Evolutionary conservation across 805 yeast genomes (phyloP), one percentile per base, ranked within the genome.

Genomic region (Schizosaccharomyces octosporus): DNA sequence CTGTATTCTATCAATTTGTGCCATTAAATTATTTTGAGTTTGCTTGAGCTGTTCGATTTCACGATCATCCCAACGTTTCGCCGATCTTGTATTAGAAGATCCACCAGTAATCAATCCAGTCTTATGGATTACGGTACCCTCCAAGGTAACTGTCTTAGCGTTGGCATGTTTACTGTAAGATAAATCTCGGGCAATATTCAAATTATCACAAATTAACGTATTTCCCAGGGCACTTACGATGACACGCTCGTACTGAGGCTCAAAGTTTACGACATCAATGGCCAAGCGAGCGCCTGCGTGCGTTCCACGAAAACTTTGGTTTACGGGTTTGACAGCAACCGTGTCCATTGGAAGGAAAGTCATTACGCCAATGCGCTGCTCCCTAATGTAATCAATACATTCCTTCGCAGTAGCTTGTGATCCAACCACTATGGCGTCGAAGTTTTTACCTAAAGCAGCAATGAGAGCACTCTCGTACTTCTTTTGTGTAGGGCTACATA

Each of bases 61-160:
- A 42, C 62, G 64, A 67, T 84, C 87, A 69, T 82, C 87, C 95
- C 95, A 87, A 64, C 79, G 76, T 62, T 73, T 64, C 13, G 76
- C 74, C n/a, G 75, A 71, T 36, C 70, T 68, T 24, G 74, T 74
- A n/a, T 75, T 75, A 5, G 80, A 75, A 36, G 76, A 73, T 65
- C 97, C 97, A 69, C 97, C 97, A 7, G 97, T 84, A 95, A 93
- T 87, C 45, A 88, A 75, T 5, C 95, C 95, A 4, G 90, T 82
- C 67, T 81, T 81, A 68, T 87, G 87, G 59, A 93, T 85, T 39
- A 88, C 75, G 0, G 90, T 80, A 1, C 98, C 98, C 60, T 87
- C 87, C 15, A 87, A 67, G 0, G 95, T 80, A 1, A 89, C 95
- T 59, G 85, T 72, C 69, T 85, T 87, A 51, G 80, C 81, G 59